These are phyloP conservation scores for Irpex sp. DNA, from an alignment of 1,284 basidiomycete species.

Conservation along the genomic window DNA sequence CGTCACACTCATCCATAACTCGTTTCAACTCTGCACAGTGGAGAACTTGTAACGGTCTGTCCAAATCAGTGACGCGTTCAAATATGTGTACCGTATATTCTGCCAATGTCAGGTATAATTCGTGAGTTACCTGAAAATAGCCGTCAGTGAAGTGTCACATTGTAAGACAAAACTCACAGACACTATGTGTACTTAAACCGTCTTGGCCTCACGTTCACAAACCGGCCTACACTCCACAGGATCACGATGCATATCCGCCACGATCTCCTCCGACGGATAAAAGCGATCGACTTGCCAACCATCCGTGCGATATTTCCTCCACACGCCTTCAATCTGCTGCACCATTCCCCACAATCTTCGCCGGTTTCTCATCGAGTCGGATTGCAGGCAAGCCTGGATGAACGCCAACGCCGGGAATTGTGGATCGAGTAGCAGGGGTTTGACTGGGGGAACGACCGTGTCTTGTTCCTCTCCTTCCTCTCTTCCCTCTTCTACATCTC, in stretches of 20 bases:
- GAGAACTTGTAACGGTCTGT: too few relatives aligned
- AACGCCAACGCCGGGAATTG: constrained; percentile 7
- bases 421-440: constrained; percentile 5
- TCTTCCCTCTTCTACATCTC: too few relatives aligned
- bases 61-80: too few relatives aligned
- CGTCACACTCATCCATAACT: too few relatives aligned
- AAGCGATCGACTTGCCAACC: constrained; percentile 9
- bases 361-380: constrained; percentile 10
- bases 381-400: constrained; percentile 6
- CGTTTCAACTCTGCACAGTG: too few relatives aligned
- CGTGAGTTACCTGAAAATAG: too few relatives aligned
- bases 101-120: too few relatives aligned
- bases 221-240: background rate
- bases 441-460: background rate
- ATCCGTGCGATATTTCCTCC: constrained; percentile 6
- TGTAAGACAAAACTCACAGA: too few relatives aligned
- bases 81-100: too few relatives aligned
- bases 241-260: background rate
- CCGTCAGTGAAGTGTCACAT: too few relatives aligned
- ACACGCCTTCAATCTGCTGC: constrained; percentile 3
- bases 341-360: constrained; percentile 8
- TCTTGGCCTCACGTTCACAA: background rate
- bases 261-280: constrained; percentile 4
- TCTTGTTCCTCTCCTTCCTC: background rate
- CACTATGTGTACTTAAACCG: too few relatives aligned